These are phyloP conservation scores for Backusella parvicylindrica DNA, from an alignment of 192 early-diverging fungal genomes.

Conservation along the genomic window DNA sequence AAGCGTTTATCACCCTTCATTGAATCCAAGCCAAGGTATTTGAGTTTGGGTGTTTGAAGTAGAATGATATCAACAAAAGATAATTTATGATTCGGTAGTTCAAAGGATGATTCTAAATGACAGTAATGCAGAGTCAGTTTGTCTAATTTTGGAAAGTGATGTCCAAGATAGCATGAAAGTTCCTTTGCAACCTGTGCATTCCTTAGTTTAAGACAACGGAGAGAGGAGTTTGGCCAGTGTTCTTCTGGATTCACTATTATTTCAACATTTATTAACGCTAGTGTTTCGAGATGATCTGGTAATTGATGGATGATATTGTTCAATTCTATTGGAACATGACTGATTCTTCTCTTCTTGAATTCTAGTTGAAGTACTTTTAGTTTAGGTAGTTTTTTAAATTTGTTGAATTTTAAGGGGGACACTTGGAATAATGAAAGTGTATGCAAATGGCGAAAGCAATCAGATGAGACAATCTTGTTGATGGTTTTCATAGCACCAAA, in stretches of 20 bases:
- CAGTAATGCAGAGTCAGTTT: neutral
- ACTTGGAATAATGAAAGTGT: neutral
- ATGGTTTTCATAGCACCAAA: neutral
- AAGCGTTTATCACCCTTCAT: neutral
- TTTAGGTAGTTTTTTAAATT: neutral
- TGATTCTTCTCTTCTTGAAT: neutral
- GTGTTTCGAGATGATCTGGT: neutral
- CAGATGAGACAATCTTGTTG: neutral
- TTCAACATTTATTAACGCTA: neutral
- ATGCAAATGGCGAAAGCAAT: neutral
- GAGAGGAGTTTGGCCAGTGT: neutral
- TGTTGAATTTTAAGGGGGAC: neutral
- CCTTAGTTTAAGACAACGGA: neutral
- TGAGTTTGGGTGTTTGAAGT: neutral
- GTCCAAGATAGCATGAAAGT: neutral
- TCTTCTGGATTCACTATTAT: neutral
- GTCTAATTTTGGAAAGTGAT: neutral
- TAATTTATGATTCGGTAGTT: neutral
- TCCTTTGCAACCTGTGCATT: neutral
- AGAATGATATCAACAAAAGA: neutral
- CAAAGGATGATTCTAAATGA: neutral
- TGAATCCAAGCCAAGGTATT: neutral
- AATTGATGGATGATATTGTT: neutral
- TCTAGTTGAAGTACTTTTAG: neutral
- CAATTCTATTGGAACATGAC: neutral